Percentiles rank a stretch among this genome's conserved stretches.
Evolutionary conservation across 805 yeast genomes (phyloP).

Genomic region (Barnettozyma californica): DNA sequence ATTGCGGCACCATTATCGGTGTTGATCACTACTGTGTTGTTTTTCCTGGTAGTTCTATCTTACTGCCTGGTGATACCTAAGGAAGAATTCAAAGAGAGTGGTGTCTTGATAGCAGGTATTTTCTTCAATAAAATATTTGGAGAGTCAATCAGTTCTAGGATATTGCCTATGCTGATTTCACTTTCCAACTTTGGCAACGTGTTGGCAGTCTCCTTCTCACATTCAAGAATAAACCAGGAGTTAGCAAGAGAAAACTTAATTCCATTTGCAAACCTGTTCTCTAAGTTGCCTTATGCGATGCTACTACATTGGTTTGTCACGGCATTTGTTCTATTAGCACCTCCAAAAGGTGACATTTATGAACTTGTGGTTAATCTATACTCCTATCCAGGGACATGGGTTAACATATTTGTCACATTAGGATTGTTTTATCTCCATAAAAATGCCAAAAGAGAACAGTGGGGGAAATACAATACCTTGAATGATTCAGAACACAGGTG

Average conservation of each 20-base stretch:
- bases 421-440: constrained; percentile 50
- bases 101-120: constrained; percentile 59
- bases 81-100: constrained; percentile 44
- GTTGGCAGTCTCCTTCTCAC: constrained; percentile 58
- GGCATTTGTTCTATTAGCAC: constrained; percentile 44
- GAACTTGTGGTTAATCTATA: constrained; percentile 58
- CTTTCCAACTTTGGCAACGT: constrained; percentile 61
- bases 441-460: constrained; percentile 32
- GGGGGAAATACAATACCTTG: constrained; percentile 29
- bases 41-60: constrained; percentile 52
- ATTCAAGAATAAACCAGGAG: constrained; percentile 53
- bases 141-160: constrained; percentile 40
- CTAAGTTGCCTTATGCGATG: constrained; percentile 41
- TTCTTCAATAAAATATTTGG: constrained; percentile 57
- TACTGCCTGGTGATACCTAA: constrained; percentile 42
- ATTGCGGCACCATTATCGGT: constrained; percentile 59
- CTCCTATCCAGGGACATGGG: constrained; percentile 60
- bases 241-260: constrained; percentile 44
- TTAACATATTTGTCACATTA: constrained; percentile 44
- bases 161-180: constrained; percentile 54
- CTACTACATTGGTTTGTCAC: constrained; percentile 52
- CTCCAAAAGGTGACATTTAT: constrained; percentile 61
- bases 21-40: constrained; percentile 43
- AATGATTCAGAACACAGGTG: constrained; percentile 19
- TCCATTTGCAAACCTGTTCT: constrained; percentile 45